Conservation (phyloP, 108 stramenopile species). For the Cylindrotheca closterium region DNA sequence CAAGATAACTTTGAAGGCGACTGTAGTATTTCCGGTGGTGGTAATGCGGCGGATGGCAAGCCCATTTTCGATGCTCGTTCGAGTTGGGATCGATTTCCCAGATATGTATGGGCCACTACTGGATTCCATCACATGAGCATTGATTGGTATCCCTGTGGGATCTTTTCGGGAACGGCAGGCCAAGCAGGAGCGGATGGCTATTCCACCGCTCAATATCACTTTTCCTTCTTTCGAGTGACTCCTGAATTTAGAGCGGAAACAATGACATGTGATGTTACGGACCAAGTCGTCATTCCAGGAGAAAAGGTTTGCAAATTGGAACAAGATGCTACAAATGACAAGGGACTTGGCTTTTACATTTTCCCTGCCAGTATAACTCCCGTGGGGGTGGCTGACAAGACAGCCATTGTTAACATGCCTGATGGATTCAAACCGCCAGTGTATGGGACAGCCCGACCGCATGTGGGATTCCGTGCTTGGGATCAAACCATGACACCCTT, state of each 20-base stretch:
- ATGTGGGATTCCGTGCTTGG: constrained; percentile 29
- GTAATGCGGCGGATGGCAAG: constrained; percentile 15
- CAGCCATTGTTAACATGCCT: constrained; percentile 28
- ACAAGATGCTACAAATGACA: constrained; percentile 7
- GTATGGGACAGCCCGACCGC: constrained; percentile 11
- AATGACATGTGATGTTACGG: constrained; percentile 22
- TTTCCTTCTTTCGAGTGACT: constrained; percentile 31
- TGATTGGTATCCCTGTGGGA: constrained; percentile 34
- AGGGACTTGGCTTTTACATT: constrained; percentile 33
- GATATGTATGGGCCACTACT: constrained; percentile 37
- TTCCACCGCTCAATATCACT: constrained; percentile 18
- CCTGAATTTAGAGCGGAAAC: constrained; percentile 26
- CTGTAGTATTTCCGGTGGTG: constrained; percentile 11
- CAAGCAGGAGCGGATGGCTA: constrained; percentile 20
- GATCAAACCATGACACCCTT: constrained; percentile 12
- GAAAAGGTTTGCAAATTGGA: constrained; percentile 15
- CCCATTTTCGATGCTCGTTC: constrained; percentile 12
- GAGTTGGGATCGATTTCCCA: constrained; percentile 30
- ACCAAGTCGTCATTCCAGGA: constrained; percentile 15
- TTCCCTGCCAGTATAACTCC: constrained; percentile 12
- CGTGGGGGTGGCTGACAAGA: not conserved
- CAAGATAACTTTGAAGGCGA: not conserved
- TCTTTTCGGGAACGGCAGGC: not conserved
- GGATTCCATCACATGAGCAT: constrained; percentile 36
- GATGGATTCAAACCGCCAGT: constrained; percentile 6